phyloP scores from a whole-genome alignment of 495 filamentous ascomycete species.

The Trichocladium antarcticum region DNA sequence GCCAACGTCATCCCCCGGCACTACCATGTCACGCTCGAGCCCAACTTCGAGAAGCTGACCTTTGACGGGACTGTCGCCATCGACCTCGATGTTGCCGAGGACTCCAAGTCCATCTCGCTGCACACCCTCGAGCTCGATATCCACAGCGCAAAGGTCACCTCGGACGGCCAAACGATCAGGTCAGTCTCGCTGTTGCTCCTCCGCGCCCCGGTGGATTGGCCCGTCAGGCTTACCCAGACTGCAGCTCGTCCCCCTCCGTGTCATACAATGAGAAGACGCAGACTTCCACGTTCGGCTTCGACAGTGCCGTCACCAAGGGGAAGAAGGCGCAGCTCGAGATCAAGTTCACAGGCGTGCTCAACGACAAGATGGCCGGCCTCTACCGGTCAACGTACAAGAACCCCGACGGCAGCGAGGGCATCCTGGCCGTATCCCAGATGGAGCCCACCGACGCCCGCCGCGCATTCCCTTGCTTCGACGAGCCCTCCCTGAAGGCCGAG shows the following conservation, averaged over 20 bases:
- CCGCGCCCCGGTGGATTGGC: background rate
- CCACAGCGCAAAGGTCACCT: slow-evolving; percentile 56
- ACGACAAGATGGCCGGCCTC: slow-evolving; percentile 76
- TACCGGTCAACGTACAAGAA: slow-evolving; percentile 68
- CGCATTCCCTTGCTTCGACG: slow-evolving; percentile 70
- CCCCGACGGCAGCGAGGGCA: slow-evolving; percentile 48
- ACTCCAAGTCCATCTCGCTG: slow-evolving; percentile 74
- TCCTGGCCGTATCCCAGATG: slow-evolving; percentile 72
- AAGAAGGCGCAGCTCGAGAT: slow-evolving; percentile 53
- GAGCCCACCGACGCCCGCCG: slow-evolving; percentile 66
- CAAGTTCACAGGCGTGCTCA: slow-evolving; percentile 56
- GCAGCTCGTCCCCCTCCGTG: slow-evolving; percentile 42
- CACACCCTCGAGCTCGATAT: slow-evolving; percentile 83
- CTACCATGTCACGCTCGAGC: slow-evolving; percentile 65
- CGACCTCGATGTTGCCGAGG: slow-evolving; percentile 73
- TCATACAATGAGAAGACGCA: slow-evolving; percentile 54
- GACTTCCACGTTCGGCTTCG: slow-evolving; percentile 52
- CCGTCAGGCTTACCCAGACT: slow-evolving; percentile 11
- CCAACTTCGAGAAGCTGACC: slow-evolving; percentile 56
- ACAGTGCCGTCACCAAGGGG: slow-evolving; percentile 46
- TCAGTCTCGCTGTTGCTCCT: slow-evolving; percentile 15
- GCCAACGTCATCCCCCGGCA: slow-evolving; percentile 54
- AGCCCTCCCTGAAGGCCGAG: slow-evolving; percentile 61
- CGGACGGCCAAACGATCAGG: slow-evolving; percentile 38
- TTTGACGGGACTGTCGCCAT: slow-evolving; percentile 60